Evolutionary conservation across 1,284 basidiomycete species (phyloP).

Genomic region (Paramarasmius palmivorus): DNA sequence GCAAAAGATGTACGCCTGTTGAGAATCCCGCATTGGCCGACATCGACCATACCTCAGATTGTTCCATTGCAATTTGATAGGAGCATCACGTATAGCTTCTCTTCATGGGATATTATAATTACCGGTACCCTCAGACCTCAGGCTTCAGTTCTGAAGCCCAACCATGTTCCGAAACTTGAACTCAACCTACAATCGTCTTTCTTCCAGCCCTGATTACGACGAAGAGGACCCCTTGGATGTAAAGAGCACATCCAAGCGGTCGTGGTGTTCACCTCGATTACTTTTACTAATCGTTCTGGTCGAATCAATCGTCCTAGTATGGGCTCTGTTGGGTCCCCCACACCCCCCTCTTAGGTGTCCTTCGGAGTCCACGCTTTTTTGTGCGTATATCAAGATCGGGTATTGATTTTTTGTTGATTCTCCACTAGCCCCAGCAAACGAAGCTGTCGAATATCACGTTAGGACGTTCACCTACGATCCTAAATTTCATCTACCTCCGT

Average conservation of each 20-base stretch:
- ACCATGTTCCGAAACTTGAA: not conserved
- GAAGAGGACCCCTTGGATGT: not conserved
- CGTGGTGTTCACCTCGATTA: not conserved
- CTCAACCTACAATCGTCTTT: not conserved
- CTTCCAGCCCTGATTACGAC: not conserved
- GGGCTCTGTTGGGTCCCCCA: too few relatives aligned
- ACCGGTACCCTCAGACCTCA: not conserved
- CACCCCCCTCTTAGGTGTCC: too few relatives aligned
- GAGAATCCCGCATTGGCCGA: too few relatives aligned
- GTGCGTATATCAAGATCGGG: not conserved
- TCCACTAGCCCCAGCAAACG: constrained; percentile 7
- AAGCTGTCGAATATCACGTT: constrained; percentile 8
- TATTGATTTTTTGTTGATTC: not conserved
- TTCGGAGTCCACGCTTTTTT: not conserved
- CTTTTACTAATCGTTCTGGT: not conserved
- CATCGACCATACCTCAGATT: too few relatives aligned
- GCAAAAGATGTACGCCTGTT: too few relatives aligned
- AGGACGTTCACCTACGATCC: constrained; percentile 6
- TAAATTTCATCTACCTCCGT: not conserved
- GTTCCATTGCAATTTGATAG: too few relatives aligned
- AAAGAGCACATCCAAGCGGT: not conserved
- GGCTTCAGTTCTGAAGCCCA: too few relatives aligned
- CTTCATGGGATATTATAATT: not conserved
- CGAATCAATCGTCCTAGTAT: too few relatives aligned
- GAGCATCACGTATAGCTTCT: not conserved